Base-by-base conservation (phyloP, 306 rosid species). In the Biancaea sappan region DNA sequence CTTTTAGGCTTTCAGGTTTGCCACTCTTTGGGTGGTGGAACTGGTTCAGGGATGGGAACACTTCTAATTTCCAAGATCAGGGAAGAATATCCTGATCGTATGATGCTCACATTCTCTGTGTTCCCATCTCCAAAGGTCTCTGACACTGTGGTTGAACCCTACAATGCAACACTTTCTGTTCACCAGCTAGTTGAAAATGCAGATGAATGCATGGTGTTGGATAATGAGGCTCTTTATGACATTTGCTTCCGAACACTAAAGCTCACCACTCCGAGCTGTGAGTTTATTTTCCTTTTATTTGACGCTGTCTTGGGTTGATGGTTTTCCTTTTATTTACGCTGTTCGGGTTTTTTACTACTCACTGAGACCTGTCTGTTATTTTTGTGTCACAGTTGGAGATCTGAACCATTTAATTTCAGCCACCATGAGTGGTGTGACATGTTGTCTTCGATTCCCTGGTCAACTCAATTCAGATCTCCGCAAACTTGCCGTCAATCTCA, bases 391-490 rank as follows among this genome's bases (percentile, higher is more conserved):
- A 88, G 92, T 88, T 83, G 92, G 92, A 22, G 92, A 88, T 41
- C 43, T 88, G 61, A 88, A 88, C 79, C 92, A 88, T 60, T 62
- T 88, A 35, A 88, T 88, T 65, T 88, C 92, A 22, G 90, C 92
- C 18, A 88, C 92, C 78, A 88, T 88, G 92, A 88, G 92, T 31
- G 92, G 92, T 3, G 92, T 88, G 10, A 88, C 92, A 2, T 88
- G 92, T 65, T 88, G 92, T 48, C 90, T 88, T 44, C 86, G 92
- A 11, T 88, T 88, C 73, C 92, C 92, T 28, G 92, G 92, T 34
- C 92, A 88, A 57, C 86, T 88, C 60, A 88, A 88, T 63, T 88
- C 92, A 0, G 92, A 88, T 69, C 90, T 88, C 4, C 90, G 90
- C 54, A 88, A 88, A 69, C 92, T 88, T 25, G 92, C 92, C 8